Percentiles rank a stretch among this genome's conserved stretches.
phyloP scores from a whole-genome alignment of 352 stramenopile genomes.

The Globisporangium megalacanthum region DNA sequence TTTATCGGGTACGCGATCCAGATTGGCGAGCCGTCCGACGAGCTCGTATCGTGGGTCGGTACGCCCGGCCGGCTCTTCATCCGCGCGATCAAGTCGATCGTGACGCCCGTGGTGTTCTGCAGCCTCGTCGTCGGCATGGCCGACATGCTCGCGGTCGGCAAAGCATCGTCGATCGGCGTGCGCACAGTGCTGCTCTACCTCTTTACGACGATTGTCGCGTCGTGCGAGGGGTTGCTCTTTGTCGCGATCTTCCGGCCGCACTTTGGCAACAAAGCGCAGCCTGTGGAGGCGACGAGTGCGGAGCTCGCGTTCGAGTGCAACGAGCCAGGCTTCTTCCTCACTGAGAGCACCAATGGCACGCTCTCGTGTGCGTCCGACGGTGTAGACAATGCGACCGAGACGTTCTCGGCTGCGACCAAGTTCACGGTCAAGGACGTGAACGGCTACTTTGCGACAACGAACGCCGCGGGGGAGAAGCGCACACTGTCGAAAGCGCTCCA shows the following conservation, averaged over 20 bases:
- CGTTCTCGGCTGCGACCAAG: conserved; percentile 10
- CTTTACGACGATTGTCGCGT: conserved; percentile 25
- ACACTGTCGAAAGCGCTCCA: conserved; percentile 25
- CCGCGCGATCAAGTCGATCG: conserved; percentile 38
- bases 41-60: conserved; percentile 27
- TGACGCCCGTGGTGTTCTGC: conserved; percentile 39
- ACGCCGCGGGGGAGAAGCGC: conserved; percentile 4
- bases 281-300: conserved; percentile 2
- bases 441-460: conserved; percentile 17
- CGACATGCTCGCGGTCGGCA: conserved; percentile 32
- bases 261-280: conserved; percentile 17
- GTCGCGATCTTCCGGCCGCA: conserved; percentile 29
- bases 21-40: conserved; percentile 6
- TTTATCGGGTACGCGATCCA: conserved; percentile 17
- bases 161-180: conserved; percentile 26
- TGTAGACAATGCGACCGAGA: conserved; percentile 18
- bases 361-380: conserved; percentile 12
- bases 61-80: conserved; percentile 38
- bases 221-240: conserved; percentile 24
- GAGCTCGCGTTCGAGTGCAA: conserved; percentile 18
- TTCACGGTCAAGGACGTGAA: conserved; percentile 33
- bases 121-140: conserved; percentile 36
- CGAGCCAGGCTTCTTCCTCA: conserved; percentile 18
- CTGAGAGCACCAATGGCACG: not conserved
- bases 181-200: conserved; percentile 26